Evolutionary conservation across 345 rosid genomes (phyloP), one percentile per base, ranked within the genome.

Genomic region (Moricandia arvensis): DNA sequence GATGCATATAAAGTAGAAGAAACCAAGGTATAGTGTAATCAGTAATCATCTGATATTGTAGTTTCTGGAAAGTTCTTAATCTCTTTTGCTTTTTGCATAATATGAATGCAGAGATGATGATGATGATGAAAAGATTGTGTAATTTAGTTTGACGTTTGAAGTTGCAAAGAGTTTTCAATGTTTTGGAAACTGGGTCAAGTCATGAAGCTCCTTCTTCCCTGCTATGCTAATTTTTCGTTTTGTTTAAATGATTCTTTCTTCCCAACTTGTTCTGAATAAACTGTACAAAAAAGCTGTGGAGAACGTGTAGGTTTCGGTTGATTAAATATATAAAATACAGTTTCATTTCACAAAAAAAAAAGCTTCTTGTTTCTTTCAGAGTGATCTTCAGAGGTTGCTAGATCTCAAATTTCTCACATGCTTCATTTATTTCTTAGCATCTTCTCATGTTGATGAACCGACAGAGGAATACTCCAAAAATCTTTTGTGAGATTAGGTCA

Each of bases 1-100:
- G 93, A 88, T 63, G 57, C 83, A 0, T 95, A 95, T 80, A 88
- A 87, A 76, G 97, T 90, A 21, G 96, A 91, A 71, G 15, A 73
- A 4, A 74, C 85, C 0, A 91, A 87, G 27, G 84, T 75, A 61
- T 85, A 59, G 66, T 37, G 1, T 1, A 1, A 27, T 3, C 3
- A 1, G 3, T 27, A 1, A 27, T 27, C 29, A 27, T 27, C 29
- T 1, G 3, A 27, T 27, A 1, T 27, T 57, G 7, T 27, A 2
- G 37, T 29, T 17, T 65, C 43, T 58, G 9, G 2, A 37, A 69
- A 16, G 16, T 33, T 64, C 38, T 71, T 41, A 77, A 45, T 24
- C 18, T 15, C 6, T 68, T 68, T 0, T 49, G 16, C 58, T 7
- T 43, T 43, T 58, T 69, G 16, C 61, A 55, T 62, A 64, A 57